phyloP scores from a whole-genome alignment of 2,329 filamentous ascomycete genomes.

The Beauveria caledonica region DNA sequence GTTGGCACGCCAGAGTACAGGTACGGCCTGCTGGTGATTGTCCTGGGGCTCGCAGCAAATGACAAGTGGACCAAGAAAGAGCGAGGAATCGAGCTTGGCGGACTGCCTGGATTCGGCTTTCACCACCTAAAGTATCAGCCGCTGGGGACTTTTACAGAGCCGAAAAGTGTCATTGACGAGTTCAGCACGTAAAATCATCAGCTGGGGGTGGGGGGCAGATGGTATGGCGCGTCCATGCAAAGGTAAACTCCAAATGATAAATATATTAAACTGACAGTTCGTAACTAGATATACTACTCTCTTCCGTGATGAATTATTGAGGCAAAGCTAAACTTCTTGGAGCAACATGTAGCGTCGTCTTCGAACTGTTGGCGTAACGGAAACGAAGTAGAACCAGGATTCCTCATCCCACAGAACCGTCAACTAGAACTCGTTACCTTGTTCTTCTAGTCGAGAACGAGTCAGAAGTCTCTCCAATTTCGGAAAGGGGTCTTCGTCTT shows the following conservation, averaged over 20 bases:
- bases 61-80: constrained; percentile 36
- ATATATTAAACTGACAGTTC: not conserved
- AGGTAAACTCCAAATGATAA: not conserved
- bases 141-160: constrained; percentile 39
- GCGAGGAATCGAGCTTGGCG: constrained; percentile 41
- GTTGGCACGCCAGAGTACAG: constrained; percentile 49
- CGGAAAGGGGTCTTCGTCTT: not conserved
- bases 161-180: constrained; percentile 46
- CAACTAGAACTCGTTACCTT: not conserved
- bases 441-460: not conserved
- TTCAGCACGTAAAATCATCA: constrained; percentile 16
- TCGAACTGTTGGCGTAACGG: not conserved
- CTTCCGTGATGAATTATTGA: not conserved
- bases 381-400: no score
- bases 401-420: no score
- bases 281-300: not conserved
- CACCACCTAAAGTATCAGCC: constrained; percentile 39
- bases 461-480: not conserved
- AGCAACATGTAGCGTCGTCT: not conserved
- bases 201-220: not conserved
- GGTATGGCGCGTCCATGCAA: not conserved
- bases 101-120: constrained; percentile 40
- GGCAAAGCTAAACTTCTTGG: not conserved
- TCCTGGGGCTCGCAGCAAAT: constrained; percentile 37
- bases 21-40: constrained; percentile 43